Conservation (phyloP, 208 protist genomes). For the Trypanosoma avium region DNA sequence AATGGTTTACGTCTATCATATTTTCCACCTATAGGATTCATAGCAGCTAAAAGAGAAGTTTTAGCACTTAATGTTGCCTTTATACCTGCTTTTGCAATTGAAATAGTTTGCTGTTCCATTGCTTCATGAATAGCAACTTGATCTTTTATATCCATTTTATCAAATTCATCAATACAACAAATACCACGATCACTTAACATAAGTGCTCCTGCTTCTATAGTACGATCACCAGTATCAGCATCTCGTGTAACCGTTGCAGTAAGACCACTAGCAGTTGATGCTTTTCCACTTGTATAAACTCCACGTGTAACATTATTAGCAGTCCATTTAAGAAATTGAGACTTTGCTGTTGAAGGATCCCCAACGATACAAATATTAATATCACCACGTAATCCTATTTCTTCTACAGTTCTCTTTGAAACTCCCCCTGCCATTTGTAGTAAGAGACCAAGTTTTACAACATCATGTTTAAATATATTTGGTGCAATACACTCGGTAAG, state of each 20-base stretch:
- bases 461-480: slow-evolving; percentile 96
- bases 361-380: slow-evolving; percentile 99
- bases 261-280: slow-evolving; percentile 96
- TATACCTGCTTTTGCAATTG: slow-evolving; percentile 98
- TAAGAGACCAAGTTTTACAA: slow-evolving; percentile 98
- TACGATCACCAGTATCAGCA: slow-evolving; percentile 98
- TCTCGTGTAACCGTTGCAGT: slow-evolving; percentile 98
- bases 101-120: slow-evolving; percentile 99
- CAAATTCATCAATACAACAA: slow-evolving; percentile 99
- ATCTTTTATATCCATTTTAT: slow-evolving; percentile 99
- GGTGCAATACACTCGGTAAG: slow-evolving; percentile 92
- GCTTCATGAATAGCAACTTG: slow-evolving; percentile 99
- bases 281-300: slow-evolving; percentile 98
- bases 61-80: slow-evolving; percentile 99
- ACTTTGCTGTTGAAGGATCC: slow-evolving; percentile 99
- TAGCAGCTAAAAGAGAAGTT: slow-evolving; percentile 97
- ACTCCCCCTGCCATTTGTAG: slow-evolving; percentile 99
- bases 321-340: slow-evolving; percentile 99
- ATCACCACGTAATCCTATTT: slow-evolving; percentile 96
- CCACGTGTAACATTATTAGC: slow-evolving; percentile 92
- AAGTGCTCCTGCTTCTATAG: slow-evolving; percentile 99
- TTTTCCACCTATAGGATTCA: slow-evolving; percentile 98
- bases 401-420: slow-evolving; percentile 95
- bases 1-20: slow-evolving; percentile 94
- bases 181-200: slow-evolving; percentile 99